These are phyloP conservation scores for Nemania bipapillata DNA, from an alignment of 2,329 filamentous ascomycete genomes.

Conservation along the genomic window DNA sequence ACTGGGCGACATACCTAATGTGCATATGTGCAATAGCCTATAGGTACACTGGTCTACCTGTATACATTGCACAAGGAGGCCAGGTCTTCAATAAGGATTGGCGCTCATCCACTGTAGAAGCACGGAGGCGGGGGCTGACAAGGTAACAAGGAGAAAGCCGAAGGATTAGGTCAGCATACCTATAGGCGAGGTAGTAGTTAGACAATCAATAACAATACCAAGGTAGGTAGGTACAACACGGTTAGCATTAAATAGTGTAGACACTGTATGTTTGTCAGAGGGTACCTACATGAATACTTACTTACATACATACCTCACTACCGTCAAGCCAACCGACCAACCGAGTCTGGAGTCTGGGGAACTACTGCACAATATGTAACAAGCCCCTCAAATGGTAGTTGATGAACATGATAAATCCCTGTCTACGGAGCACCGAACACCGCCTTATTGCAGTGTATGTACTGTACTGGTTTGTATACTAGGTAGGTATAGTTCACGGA, in stretches of 20 bases:
- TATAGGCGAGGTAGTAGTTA: too few relatives aligned
- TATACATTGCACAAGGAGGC: slow-evolving; percentile 1
- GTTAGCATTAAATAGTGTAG: too few relatives aligned
- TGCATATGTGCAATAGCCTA: not conserved
- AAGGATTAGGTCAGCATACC: slow-evolving; percentile 33
- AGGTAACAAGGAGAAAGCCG: slow-evolving; percentile 10
- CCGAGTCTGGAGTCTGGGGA: not conserved
- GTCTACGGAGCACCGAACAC: slow-evolving; percentile 10
- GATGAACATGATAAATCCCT: slow-evolving; percentile 28
- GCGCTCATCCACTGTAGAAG: slow-evolving; percentile 9
- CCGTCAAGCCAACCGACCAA: not conserved
- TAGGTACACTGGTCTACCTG: not conserved
- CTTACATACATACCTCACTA: not conserved
- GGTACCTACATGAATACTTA: too few relatives aligned
- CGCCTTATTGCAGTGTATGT: not conserved
- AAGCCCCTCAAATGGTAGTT: slow-evolving; percentile 18
- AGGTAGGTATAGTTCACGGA: slow-evolving; percentile 8
- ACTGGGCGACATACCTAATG: slow-evolving; percentile 6
- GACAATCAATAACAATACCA: not conserved
- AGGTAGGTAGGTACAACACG: not conserved
- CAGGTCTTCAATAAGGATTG: slow-evolving; percentile 25
- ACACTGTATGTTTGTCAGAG: too few relatives aligned
- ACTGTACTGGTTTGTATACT: not conserved
- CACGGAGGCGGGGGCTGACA: slow-evolving; percentile 23
- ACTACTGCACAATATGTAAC: not conserved